These are phyloP conservation scores for Apophysomyces elegans DNA, from an alignment of 371 early-diverging fungal species.

Conservation along the genomic window DNA sequence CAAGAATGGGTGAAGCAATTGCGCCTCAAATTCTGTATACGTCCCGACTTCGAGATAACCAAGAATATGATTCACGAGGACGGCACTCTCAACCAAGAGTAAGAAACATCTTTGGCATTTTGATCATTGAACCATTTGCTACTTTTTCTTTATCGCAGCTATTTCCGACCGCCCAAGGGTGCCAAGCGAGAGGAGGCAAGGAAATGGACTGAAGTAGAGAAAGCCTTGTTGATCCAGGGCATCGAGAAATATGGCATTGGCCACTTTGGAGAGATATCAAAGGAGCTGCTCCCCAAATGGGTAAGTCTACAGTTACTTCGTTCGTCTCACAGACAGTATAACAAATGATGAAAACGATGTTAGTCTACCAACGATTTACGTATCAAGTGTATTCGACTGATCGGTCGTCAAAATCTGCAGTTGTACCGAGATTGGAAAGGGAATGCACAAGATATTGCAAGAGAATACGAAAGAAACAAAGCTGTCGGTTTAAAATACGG, in stretches of 20 bases:
- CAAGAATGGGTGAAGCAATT: constrained; percentile 82
- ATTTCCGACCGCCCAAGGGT: constrained; percentile 81
- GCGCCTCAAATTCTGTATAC: constrained; percentile 80
- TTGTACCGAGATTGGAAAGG: constrained; percentile 89
- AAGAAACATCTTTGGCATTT: constrained; percentile 17
- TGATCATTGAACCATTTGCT: neutral
- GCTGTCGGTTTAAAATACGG: constrained; percentile 76
- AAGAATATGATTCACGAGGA: constrained; percentile 79
- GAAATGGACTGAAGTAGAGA: constrained; percentile 88
- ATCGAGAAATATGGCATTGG: constrained; percentile 89
- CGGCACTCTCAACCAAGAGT: constrained; percentile 90
- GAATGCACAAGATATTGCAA: constrained; percentile 65
- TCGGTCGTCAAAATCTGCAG: constrained; percentile 90
- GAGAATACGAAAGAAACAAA: constrained; percentile 82
- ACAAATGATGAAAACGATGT: too few species aligned
- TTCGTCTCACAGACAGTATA: neutral
- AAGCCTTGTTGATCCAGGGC: constrained; percentile 73
- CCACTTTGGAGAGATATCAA: constrained; percentile 86
- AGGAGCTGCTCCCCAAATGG: constrained; percentile 81
- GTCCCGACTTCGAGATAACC: constrained; percentile 83
- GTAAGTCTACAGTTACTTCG: constrained; percentile 46
- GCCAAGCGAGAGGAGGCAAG: constrained; percentile 53
- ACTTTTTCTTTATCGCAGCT: constrained; percentile 43
- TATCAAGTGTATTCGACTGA: constrained; percentile 81
- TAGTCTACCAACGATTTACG: constrained; percentile 84